A percentile compares a stretch with the other conserved stretches of the same genome.
phyloP scores from a whole-genome alignment of 441 rosid genomes.

The Isatis lusitanica region DNA sequence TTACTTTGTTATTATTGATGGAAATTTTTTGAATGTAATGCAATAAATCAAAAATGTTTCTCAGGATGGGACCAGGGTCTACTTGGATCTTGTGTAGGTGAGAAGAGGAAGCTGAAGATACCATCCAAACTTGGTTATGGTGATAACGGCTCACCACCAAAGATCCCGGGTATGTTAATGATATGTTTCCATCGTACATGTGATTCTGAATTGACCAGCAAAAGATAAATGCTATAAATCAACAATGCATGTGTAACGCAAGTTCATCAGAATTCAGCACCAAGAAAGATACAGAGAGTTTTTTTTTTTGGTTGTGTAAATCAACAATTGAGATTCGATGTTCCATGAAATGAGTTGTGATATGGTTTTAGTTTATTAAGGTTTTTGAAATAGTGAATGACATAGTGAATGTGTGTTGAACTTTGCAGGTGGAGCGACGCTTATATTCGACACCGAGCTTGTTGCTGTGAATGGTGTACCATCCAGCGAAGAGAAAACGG shows the following conservation, averaged over 20 bases:
- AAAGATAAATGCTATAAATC: background rate
- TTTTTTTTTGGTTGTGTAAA: background rate
- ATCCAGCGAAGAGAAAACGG: conserved; percentile 35
- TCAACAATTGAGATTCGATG: background rate
- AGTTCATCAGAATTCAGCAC: background rate
- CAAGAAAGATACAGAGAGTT: background rate
- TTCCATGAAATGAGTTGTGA: conserved; percentile 7
- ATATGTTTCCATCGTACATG: background rate
- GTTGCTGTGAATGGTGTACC: conserved; percentile 71
- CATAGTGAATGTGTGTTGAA: conserved; percentile 4
- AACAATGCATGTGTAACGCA: background rate
- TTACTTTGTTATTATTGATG: background rate
- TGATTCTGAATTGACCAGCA: background rate
- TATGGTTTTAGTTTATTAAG: background rate
- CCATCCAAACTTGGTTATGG: conserved; percentile 92
- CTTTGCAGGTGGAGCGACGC: conserved; percentile 79
- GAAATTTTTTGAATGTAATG: background rate
- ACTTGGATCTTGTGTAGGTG: conserved; percentile 80
- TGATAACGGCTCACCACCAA: conserved; percentile 82
- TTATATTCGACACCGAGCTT: conserved; percentile 86
- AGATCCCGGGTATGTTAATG: conserved; percentile 67
- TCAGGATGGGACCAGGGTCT: conserved; percentile 97
- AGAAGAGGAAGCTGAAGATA: conserved; percentile 89
- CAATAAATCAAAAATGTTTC: conserved; percentile 7
- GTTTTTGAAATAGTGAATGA: background rate